Evolutionary conservation across 1,284 basidiomycete genomes (phyloP), one percentile per base, ranked within the genome.

Genomic region (Papiliotrema fonsecae): DNA sequence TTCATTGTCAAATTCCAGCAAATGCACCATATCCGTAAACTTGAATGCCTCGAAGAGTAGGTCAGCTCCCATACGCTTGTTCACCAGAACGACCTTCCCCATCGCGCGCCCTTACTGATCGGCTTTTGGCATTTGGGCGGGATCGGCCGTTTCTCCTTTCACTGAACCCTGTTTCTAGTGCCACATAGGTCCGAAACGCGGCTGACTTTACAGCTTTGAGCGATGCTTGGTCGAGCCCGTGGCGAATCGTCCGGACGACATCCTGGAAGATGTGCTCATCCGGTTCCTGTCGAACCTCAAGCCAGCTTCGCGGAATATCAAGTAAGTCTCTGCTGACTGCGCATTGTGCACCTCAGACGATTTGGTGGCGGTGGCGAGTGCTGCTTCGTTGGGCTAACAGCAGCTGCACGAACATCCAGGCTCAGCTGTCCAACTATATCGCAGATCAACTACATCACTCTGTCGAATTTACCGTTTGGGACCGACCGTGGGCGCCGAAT

Each of bases 401-500:
- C 49, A 71, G 69, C 52, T 62, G 60, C 51, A 64, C 64, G 30
- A 69, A 65, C 44, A 58, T 72, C 38, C 67, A 72, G 47, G 44
- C 50, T 22, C 58, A 64, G 35, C 42, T 69, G 18, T 66, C 65
- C 4, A 61, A 61, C 35, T 66, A 70, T 51, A 67, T 69, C 39
- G 50, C 52, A 10, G 67, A 70, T 22, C 44, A 50, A 50, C 57
- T 72, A 16, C 45, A 57, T 19, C 52, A 54, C 24, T 61, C 62
- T 18, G 43, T 51, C 37, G 68, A 70, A 42, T 72, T 69, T 44
- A 72, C 70, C 0, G 68, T 70, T 2, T 72, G 70, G 70, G 70
- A 72, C 41, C 42, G 60, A 26, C 58, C 59, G 9, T 72, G 68
- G 70, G 56, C 64, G 11, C 60, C 64, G 6, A 60, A 69, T 49